Percentiles rank a stretch among this genome's conserved stretches.
These are phyloP conservation scores for Solanum aculeatissimum DNA, from an alignment of 305 asterid genomes.

Conservation along the genomic window DNA sequence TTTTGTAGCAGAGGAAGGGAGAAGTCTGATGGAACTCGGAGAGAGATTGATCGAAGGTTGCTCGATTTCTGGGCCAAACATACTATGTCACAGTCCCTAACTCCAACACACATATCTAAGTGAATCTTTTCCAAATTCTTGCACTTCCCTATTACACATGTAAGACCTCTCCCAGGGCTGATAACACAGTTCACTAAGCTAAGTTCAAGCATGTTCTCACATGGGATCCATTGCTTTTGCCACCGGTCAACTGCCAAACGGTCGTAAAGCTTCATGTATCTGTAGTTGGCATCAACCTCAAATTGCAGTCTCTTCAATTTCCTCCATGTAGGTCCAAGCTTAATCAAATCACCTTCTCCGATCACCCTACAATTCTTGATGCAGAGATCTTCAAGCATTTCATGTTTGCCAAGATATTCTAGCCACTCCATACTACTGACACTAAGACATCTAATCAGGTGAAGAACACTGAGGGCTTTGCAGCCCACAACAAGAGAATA, in stretches of 20 bases:
- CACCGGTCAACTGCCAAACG: slow-evolving; percentile 47
- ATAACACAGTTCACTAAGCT: slow-evolving; percentile 60
- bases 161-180: slow-evolving; percentile 69
- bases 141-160: slow-evolving; percentile 60
- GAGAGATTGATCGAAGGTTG: slow-evolving; percentile 53
- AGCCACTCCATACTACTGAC: slow-evolving; percentile 63
- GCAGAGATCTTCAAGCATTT: slow-evolving; percentile 60
- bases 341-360: slow-evolving; percentile 70
- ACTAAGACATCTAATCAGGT: slow-evolving; percentile 61
- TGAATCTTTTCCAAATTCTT: slow-evolving; percentile 50
- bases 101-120: slow-evolving; percentile 69
- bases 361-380: slow-evolving; percentile 70
- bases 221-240: slow-evolving; percentile 55
- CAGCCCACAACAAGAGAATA: slow-evolving; percentile 65
- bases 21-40: slow-evolving; percentile 57
- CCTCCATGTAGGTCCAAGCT: slow-evolving; percentile 56
- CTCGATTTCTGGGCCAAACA: slow-evolving; percentile 48
- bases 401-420: slow-evolving; percentile 65
- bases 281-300: slow-evolving; percentile 68
- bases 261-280: slow-evolving; percentile 62
- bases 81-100: slow-evolving; percentile 54
- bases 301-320: slow-evolving; percentile 48
- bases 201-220: slow-evolving; percentile 56
- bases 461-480: slow-evolving; percentile 42
- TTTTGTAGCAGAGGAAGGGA: slow-evolving; percentile 43